Conservation (phyloP, 1,139 yeast species). For the Suhomyces taliae region DNA sequence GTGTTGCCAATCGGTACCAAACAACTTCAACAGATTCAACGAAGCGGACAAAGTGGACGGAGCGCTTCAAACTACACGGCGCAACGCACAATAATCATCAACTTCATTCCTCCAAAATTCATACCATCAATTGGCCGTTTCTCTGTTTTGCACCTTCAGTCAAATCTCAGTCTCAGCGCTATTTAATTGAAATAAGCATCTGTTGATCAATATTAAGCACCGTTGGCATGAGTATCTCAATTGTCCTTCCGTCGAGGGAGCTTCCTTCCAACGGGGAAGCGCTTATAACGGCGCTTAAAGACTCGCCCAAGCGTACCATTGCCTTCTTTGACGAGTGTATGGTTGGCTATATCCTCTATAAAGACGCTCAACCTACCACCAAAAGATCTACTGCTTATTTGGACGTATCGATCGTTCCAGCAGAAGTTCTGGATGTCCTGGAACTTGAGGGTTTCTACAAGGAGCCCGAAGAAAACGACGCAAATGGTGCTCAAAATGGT, state of each 20-base stretch:
- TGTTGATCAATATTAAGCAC: neutral
- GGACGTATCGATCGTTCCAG: slow-evolving; percentile 32
- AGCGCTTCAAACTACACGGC: too few species aligned
- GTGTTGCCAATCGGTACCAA: too few species aligned
- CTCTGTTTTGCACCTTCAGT: too few species aligned
- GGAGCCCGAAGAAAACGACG: slow-evolving; percentile 1
- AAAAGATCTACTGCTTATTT: slow-evolving; percentile 19
- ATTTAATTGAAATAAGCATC: too few species aligned
- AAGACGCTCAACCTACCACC: slow-evolving; percentile 12
- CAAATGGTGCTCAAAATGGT: neutral
- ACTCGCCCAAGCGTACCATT: slow-evolving; percentile 14
- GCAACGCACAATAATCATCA: too few species aligned
- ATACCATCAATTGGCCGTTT: too few species aligned
- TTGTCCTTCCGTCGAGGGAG: slow-evolving; percentile 11
- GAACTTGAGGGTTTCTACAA: slow-evolving; percentile 6
- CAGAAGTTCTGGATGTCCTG: slow-evolving; percentile 19
- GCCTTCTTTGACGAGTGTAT: slow-evolving; percentile 42
- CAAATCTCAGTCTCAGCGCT: too few species aligned
- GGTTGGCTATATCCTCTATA: slow-evolving; percentile 32
- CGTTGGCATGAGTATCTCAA: slow-evolving; percentile 14
- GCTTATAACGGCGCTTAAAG: neutral
- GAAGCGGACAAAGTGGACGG: too few species aligned
- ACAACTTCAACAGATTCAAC: too few species aligned
- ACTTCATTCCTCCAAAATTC: too few species aligned
- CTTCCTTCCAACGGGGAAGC: neutral